Base-by-base conservation (phyloP, 805 yeast species). In the Lipomyces japonicus region DNA sequence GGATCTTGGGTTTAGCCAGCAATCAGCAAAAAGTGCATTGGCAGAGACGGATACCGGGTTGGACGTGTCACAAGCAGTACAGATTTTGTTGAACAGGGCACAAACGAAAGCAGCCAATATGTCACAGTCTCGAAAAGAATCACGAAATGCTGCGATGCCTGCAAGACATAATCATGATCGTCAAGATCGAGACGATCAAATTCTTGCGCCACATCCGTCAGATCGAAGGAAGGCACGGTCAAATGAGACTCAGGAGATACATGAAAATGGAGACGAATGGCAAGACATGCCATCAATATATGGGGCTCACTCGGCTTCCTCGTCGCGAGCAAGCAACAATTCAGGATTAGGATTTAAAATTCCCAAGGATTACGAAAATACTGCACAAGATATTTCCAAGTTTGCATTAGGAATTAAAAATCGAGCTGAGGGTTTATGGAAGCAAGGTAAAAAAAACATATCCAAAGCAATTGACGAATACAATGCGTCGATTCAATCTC, bases 1-100 rank as follows among this genome's bases (percentile, higher is more conserved):
- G 2, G 93, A 86, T 51, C 87, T 87, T 80, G 95, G 95, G 2
- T 87, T 87, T 61, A 66, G 82, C 1, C 69, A 76, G 0, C 81
- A 78, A 1, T 77, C 73, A 45, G 80, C 93, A 3, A 75, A 72
- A 23, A 67, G 68, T 2, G 95, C 95, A 0, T 71, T 87, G 32
- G 73, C 67, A 5, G 67, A 71, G 40, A 78, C 82, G 0, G 65
- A 62, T 1, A 61, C 68, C 30, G 86, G 89, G 0, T 63, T 74
- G 4, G 78, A 84, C 57, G 70, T 86, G 6, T 78, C 82, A 50
- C 74, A 71, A 22, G 89, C 95, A 26, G 83, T 86, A 19, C 78
- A 80, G 43, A 76, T 68, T 56, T 71, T 86, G 31, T 82, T 86
- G 84, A 73, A 70, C 39, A 73, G 73, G 34, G 84, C 84, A 0